Conservation (phyloP, 163 green algal genomes). For the Scenedesmus sp. region DNA sequence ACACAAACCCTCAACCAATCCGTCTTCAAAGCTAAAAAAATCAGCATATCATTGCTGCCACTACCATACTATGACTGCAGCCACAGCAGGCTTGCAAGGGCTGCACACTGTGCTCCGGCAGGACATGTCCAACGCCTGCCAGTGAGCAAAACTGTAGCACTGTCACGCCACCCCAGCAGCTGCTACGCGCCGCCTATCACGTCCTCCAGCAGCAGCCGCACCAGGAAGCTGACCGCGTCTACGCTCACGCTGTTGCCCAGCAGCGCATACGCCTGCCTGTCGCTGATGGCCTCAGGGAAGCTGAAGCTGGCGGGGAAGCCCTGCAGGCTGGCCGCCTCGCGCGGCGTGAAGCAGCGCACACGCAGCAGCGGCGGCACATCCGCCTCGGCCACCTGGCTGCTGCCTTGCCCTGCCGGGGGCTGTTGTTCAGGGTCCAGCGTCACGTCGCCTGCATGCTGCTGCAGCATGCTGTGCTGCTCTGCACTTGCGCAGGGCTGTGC, state of each 20-base stretch:
- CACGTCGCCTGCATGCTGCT: not conserved
- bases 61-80: no score
- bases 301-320: constrained; percentile 24
- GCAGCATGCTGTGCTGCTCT: not conserved
- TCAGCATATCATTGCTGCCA: no score
- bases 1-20: no score
- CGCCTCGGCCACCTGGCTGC: not conserved
- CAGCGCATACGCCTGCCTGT: constrained; percentile 41
- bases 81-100: no score
- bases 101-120: no score
- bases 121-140: no score
- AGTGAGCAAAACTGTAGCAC: no score
- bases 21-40: no score
- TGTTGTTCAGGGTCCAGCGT: not conserved
- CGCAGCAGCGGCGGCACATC: constrained; percentile 15
- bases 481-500: not conserved
- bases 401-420: not conserved
- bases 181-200: not conserved
- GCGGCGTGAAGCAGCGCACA: constrained; percentile 29
- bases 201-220: constrained; percentile 18
- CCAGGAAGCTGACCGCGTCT: constrained; percentile 17
- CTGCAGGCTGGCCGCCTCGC: constrained; percentile 27
- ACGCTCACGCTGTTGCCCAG: constrained; percentile 45
- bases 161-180: not conserved
- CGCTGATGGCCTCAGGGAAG: not conserved